Conservation (phyloP, 371 early-diverging fungal species). For the Blakeslea trispora region DNA sequence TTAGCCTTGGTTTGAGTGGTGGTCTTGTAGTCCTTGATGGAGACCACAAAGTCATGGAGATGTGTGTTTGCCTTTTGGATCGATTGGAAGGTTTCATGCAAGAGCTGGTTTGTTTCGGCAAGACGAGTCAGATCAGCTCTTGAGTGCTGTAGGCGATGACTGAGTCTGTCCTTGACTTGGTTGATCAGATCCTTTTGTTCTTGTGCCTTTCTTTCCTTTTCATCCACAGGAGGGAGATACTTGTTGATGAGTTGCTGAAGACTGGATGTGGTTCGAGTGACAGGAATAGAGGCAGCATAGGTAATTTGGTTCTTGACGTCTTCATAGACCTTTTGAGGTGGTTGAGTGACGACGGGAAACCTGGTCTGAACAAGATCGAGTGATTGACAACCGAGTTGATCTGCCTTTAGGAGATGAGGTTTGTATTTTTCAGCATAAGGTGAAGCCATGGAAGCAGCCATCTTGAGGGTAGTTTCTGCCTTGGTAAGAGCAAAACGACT, state of each 20-base stretch:
- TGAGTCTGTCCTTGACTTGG: constrained; percentile 26
- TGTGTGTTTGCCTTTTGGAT: constrained; percentile 25
- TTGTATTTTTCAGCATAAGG: constrained; percentile 52
- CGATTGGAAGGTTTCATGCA: constrained; percentile 29
- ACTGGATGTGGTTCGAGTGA: constrained; percentile 36
- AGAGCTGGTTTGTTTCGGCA: constrained; percentile 28
- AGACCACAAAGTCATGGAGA: constrained; percentile 34
- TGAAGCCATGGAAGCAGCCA: constrained; percentile 47
- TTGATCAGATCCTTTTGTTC: constrained; percentile 26
- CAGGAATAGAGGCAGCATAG: constrained; percentile 17
- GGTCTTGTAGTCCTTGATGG: constrained; percentile 33
- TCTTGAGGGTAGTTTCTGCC: constrained; percentile 46
- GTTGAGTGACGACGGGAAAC: constrained; percentile 60
- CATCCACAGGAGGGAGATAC: constrained; percentile 35
- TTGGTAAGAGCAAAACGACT: constrained; percentile 56
- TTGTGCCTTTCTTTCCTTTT: constrained; percentile 11
- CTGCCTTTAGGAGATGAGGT: constrained; percentile 52
- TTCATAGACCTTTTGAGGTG: constrained; percentile 29
- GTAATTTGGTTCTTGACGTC: constrained; percentile 15
- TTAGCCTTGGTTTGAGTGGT: constrained; percentile 29
- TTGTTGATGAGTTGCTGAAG: constrained; percentile 43
- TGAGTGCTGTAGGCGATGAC: constrained; percentile 28
- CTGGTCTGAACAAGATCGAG: constrained; percentile 62
- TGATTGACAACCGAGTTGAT: constrained; percentile 62
- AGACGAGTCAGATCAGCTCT: constrained; percentile 31